Evolutionary conservation across 495 filamentous ascomycete species (phyloP).

Genomic region (Penicillium argentinense): DNA sequence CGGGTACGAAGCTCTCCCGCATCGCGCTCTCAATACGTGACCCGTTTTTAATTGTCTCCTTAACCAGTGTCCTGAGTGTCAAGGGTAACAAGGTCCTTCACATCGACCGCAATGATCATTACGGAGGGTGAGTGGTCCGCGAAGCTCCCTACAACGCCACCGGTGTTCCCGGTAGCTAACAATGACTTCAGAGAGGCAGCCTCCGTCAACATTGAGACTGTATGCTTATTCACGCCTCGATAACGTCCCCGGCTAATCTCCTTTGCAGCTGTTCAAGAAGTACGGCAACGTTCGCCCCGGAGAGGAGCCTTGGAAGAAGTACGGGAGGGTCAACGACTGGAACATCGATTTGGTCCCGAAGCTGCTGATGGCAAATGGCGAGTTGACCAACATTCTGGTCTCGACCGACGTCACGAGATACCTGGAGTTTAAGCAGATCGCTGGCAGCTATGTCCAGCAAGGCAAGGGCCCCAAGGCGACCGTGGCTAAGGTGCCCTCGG

Average conservation of each 20-base stretch:
- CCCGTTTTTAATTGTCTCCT: conserved; percentile 3
- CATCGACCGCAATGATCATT: conserved; percentile 98
- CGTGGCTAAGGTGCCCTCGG: conserved; percentile 94
- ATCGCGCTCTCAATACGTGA: neutral
- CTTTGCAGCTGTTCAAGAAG: conserved; percentile 82
- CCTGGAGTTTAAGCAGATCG: conserved; percentile 98
- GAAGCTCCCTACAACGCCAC: conserved; percentile 20
- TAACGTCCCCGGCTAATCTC: conserved; percentile 13
- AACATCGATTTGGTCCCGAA: conserved; percentile 99
- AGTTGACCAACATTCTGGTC: conserved; percentile 96
- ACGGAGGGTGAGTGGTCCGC: conserved; percentile 76
- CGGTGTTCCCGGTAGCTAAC: conserved; percentile 17
- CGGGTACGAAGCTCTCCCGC: conserved; percentile 59
- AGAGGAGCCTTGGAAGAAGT: conserved; percentile 96
- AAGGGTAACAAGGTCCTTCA: conserved; percentile 99
- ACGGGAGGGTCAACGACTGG: conserved; percentile 96
- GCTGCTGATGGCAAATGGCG: conserved; percentile 96
- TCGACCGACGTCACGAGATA: conserved; percentile 97
- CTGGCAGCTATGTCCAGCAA: conserved; percentile 96
- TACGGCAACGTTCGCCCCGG: conserved; percentile 79
- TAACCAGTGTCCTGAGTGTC: conserved; percentile 82
- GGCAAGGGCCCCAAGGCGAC: conserved; percentile 75
- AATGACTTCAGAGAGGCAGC: conserved; percentile 72
- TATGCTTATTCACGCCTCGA: conserved; percentile 40
- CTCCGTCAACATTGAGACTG: conserved; percentile 90